Conservation (phyloP, 2,329 filamentous ascomycete genomes). For the Drechslera avenae region DNA sequence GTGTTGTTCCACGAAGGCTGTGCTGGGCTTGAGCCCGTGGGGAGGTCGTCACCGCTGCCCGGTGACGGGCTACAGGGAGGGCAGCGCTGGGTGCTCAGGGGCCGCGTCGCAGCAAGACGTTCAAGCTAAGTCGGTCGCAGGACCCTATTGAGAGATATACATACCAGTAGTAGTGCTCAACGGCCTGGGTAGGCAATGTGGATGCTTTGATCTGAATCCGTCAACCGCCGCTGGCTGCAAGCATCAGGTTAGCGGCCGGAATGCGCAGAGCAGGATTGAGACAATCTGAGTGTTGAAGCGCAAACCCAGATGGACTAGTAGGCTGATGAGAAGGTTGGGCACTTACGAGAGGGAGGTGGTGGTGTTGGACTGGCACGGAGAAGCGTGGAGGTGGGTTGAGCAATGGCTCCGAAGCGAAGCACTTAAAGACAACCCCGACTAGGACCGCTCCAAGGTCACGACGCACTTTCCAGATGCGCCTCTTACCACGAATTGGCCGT, state of each 20-base stretch:
- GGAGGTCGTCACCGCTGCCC: conserved; percentile 39
- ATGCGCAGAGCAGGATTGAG: conserved; percentile 28
- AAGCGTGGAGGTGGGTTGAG: conserved; percentile 34
- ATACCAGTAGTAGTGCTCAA: conserved; percentile 38
- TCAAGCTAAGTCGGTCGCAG: conserved; percentile 39
- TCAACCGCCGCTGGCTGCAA: conserved; percentile 45
- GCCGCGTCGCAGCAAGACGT: conserved; percentile 21
- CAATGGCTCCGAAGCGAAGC: conserved; percentile 31
- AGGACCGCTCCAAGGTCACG: conserved; percentile 33
- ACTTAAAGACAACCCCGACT: conserved; percentile 33
- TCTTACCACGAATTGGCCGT: conserved; percentile 23
- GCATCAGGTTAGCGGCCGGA: conserved; percentile 38
- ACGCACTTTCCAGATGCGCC: conserved; percentile 25
- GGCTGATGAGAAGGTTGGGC: conserved; percentile 23
- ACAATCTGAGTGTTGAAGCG: conserved; percentile 18
- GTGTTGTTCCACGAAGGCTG: conserved; percentile 22
- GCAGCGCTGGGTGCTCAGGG: conserved; percentile 27
- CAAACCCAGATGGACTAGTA: conserved; percentile 16
- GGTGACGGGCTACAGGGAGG: conserved; percentile 38
- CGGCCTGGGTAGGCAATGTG: conserved; percentile 31
- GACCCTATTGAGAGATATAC: conserved; percentile 35
- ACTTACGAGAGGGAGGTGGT: conserved; percentile 34
- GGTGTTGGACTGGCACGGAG: conserved; percentile 27
- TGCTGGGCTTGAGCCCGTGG: conserved; percentile 28
- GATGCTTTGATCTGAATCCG: conserved; percentile 42